Evolutionary conservation across 371 early-diverging fungal genomes (phyloP).

Genomic region (Coemansia sp.): DNA sequence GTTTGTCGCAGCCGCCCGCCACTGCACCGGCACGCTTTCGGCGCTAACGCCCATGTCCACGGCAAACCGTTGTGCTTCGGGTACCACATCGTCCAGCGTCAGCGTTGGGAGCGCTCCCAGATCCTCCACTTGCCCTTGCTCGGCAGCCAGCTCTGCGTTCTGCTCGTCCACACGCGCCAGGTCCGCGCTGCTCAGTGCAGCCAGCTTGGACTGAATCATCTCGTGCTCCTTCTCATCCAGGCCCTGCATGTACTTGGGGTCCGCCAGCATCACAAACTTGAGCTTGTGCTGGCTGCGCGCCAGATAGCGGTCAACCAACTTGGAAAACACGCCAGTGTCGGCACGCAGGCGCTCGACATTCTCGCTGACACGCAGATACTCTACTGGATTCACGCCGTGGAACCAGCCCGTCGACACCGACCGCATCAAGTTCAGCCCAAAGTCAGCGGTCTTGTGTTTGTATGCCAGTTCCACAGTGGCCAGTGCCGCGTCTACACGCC

Average conservation of each 20-base stretch:
- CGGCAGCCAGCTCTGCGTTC: constrained; percentile 62
- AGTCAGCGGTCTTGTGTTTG: constrained; percentile 86
- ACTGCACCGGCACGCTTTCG: constrained; percentile 63
- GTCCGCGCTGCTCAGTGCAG: constrained; percentile 60
- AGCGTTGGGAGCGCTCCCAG: constrained; percentile 81
- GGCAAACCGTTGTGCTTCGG: constrained; percentile 60
- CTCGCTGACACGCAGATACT: constrained; percentile 77
- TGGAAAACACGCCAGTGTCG: constrained; percentile 64
- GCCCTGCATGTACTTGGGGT: constrained; percentile 60
- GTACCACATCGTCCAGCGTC: constrained; percentile 69
- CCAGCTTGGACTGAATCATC: constrained; percentile 62
- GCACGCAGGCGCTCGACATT: constrained; percentile 71
- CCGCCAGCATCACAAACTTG: constrained; percentile 80
- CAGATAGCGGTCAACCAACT: constrained; percentile 73
- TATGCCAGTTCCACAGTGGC: constrained; percentile 88
- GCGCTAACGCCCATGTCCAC: constrained; percentile 64
- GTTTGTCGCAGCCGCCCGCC: constrained; percentile 83
- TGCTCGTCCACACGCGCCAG: constrained; percentile 58
- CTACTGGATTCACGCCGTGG: constrained; percentile 84
- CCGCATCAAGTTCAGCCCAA: constrained; percentile 83
- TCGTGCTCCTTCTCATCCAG: constrained; percentile 63
- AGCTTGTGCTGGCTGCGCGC: constrained; percentile 76
- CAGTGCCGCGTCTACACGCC: constrained; percentile 82
- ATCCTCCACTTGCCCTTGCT: constrained; percentile 77
- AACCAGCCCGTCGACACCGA: constrained; percentile 80